Base-by-base conservation (phyloP, 1,284 basidiomycete genomes). In the Cerrena zonata region DNA sequence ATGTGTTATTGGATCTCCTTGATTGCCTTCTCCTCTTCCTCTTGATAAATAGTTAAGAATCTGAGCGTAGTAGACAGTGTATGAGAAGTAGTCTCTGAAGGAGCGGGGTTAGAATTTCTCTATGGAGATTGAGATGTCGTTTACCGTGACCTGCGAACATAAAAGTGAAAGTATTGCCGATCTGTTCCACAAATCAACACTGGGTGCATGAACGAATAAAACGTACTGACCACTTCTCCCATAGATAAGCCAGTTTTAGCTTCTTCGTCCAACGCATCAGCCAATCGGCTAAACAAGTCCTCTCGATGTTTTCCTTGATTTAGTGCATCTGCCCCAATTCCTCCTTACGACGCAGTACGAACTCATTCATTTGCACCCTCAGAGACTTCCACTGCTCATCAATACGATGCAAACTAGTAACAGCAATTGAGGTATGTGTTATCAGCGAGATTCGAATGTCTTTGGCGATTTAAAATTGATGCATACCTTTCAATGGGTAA, bases 1-100 rank as follows among this genome's bases (percentile, higher is more conserved):
- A 49, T 10, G 7, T 50, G 48, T 40, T 53, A 37, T 18, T 26
- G 42, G 40, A 73, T 60, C 42, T 74, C 66, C 4, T 68, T 53
- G 51, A 60, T 62, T 0, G 70, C 55, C 44, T 62, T 62, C 18
- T 70, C 65, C 56, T 75, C 73, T 46, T 65, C 63, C 5, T 70
- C 65, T 2, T 66, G 71, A 56, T 73, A 59, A 2, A 73, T 49
- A 2, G 71, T 68, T 1, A 75, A 59, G 19, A 69, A 61, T 2
- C 59, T 66, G 3, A 73, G 53, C 2, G 67, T 55, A 39, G 67
- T 70, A 2, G 64, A 60, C 2, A 74, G 53, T 10, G 68, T 65
- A 50, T 72, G 65, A 5, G 69, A 68, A 1, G 67, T 65, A 2
- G 71, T 75, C 53, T 71, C 65, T 52, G 40, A 25, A 18, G 11